phyloP scores from a whole-genome alignment of 768 basidiomycete species.

The Leccinum rimulosum region DNA sequence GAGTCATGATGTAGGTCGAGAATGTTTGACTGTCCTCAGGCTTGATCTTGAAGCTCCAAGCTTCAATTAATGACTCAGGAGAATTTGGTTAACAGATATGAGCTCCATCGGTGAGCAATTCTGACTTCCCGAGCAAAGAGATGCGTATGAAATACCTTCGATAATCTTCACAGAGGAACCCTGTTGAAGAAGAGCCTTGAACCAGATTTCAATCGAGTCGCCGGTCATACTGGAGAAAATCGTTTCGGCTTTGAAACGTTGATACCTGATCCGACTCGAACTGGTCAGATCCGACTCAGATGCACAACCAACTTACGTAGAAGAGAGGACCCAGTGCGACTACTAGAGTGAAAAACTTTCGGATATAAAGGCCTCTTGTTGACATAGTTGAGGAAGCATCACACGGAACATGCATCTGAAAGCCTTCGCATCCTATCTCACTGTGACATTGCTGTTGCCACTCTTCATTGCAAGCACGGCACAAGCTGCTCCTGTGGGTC shows the following conservation, averaged over 20 bases:
- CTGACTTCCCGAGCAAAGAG: not conserved
- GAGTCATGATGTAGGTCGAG: too few species aligned
- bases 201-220: too few species aligned
- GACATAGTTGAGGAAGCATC: not conserved
- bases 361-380: not conserved
- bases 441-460: not conserved
- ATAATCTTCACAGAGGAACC: not conserved
- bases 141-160: not conserved
- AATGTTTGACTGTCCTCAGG: too few species aligned
- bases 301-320: not conserved
- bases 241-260: too few species aligned
- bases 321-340: not conserved
- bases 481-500: not conserved
- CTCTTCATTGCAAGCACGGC: constrained; percentile 1
- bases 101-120: too few species aligned
- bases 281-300: not conserved
- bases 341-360: not conserved
- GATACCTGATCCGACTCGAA: too few species aligned
- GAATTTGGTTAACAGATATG: not conserved
- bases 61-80: too few species aligned
- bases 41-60: too few species aligned
- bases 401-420: not conserved
- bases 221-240: too few species aligned
- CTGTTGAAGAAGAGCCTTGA: not conserved
- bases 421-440: not conserved